phyloP scores from a whole-genome alignment of 2,329 filamentous ascomycete species.

The Phaeophleospora eucalypticola region DNA sequence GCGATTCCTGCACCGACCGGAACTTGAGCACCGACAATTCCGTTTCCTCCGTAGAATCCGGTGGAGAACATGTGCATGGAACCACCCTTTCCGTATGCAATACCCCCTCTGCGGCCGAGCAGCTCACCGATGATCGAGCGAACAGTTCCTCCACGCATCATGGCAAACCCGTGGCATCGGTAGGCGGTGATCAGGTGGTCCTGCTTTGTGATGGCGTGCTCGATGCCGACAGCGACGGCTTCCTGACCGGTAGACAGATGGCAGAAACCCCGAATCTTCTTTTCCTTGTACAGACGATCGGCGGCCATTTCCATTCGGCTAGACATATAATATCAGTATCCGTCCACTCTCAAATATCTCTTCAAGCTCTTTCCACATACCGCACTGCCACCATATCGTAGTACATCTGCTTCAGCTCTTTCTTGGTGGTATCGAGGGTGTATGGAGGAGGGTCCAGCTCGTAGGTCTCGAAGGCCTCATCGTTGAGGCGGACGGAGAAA shows the following conservation, averaged over 20 bases:
- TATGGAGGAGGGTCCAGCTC: conserved; percentile 95
- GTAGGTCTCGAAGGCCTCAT: conserved; percentile 99
- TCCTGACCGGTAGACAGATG: conserved; percentile 97
- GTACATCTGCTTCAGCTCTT: conserved; percentile 98
- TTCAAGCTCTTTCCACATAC: conserved; percentile 51
- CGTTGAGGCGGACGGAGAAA: conserved; percentile 87
- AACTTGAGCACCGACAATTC: conserved; percentile 97
- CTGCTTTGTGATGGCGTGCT: conserved; percentile 84
- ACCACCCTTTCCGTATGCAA: conserved; percentile 97
- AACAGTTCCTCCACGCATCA: conserved; percentile 90
- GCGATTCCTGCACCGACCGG: conserved; percentile 94
- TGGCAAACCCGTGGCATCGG: conserved; percentile 95
- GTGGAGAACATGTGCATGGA: conserved; percentile 99
- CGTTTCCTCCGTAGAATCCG: conserved; percentile 97
- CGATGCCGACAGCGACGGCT: conserved; percentile 93
- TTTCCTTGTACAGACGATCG: conserved; percentile 99
- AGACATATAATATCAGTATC: conserved; percentile 26
- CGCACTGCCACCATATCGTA: conserved; percentile 91
- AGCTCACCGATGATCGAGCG: conserved; percentile 95
- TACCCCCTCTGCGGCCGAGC: conserved; percentile 89
- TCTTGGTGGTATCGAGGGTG: conserved; percentile 91
- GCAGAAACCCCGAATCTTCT: conserved; percentile 99
- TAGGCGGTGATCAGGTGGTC: conserved; percentile 98
- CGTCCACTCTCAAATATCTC: neutral
- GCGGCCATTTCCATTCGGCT: conserved; percentile 99